Base-by-base conservation (phyloP, 73 alveolate species). In the Breviolum minutum region DNA sequence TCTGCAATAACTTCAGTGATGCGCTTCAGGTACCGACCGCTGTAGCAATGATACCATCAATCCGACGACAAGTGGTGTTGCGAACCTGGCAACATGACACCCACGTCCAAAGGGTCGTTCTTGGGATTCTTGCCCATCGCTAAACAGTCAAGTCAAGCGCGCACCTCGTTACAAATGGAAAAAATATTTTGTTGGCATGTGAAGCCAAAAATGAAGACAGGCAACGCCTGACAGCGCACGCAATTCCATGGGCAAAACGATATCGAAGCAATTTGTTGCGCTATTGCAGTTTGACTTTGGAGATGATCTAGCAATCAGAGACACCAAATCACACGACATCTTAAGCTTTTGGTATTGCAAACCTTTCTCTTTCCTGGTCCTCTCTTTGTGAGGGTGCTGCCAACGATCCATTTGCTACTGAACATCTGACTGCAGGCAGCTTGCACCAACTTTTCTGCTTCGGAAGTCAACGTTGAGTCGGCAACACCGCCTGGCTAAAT, bases 121-220 rank as follows among this genome's bases (percentile, higher is more conserved):
- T 40, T 40, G 54, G 54, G 54, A 40, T 40, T 40, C 54, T 40
- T 40, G 54, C 54, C 54, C 54, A 40, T 40, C 54, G 54, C 3
- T 40, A 40, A 40, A 40, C 54, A 40, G 54, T 40, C 54, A 40
- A 40, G 54, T 40, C 54, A 71, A 20, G 19, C 7, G 81, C 20
- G 85, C 30, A 69, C 97, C 98, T 93, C 98, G 82, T 93, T 93
- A 92, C 98, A 93, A 60, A 93, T 63, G 6, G 93, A 0, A 68
- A 93, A 93, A 27, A 93, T 79, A 69, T 93, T 93, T 92, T 93
- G 98, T 61, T 93, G 98, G 81, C 98, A 93, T 20, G 98, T 93
- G 92, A 93, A 93, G 92, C 92, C 98, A 93, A 93, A 93, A 54
- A 93, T 79, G 82, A 93, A 93, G 84, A 93, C 92, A 12, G 98